A percentile compares a stretch with the other conserved stretches of the same genome.
These are phyloP conservation scores for Penicillium sp. DNA, from an alignment of 2,329 filamentous ascomycete species.

Conservation along the genomic window DNA sequence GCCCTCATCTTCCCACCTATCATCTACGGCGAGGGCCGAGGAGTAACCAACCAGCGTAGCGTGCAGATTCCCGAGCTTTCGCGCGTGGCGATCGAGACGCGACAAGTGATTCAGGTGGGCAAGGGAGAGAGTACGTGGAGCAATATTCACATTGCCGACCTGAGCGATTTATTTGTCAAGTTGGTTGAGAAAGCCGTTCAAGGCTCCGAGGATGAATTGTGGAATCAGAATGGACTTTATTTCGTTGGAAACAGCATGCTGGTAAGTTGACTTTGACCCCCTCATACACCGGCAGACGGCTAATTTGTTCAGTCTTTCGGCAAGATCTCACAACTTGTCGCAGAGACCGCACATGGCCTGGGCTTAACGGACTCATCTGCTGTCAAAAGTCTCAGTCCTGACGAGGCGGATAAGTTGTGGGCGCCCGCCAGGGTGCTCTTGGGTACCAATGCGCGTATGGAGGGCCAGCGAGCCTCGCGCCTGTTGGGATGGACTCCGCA, in stretches of 20 bases:
- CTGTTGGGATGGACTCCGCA: constrained; percentile 31
- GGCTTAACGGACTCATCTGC: constrained; percentile 23
- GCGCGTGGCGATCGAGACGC: constrained; percentile 47
- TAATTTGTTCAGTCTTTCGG: constrained; percentile 28
- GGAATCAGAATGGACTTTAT: constrained; percentile 24
- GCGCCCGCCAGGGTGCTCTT: constrained; percentile 30
- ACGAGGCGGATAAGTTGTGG: constrained; percentile 29
- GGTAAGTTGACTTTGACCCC: constrained; percentile 21
- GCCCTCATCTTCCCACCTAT: constrained; percentile 67
- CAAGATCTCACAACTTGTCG: constrained; percentile 27
- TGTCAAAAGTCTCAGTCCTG: constrained; percentile 24
- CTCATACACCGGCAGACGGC: background rate
- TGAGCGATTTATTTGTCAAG: constrained; percentile 58
- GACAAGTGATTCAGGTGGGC: constrained; percentile 58
- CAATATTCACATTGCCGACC: constrained; percentile 64
- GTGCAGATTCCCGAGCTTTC: constrained; percentile 55
- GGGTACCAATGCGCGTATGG: constrained; percentile 35
- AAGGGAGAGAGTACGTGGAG: constrained; percentile 63
- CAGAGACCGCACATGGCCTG: constrained; percentile 23
- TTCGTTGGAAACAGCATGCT: constrained; percentile 21
- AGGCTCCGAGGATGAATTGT: constrained; percentile 9
- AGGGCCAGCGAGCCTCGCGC: constrained; percentile 24
- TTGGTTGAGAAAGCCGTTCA: constrained; percentile 53
- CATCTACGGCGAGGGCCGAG: constrained; percentile 61
- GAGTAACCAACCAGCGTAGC: constrained; percentile 56